A percentile compares a stretch with the other conserved stretches of the same genome.
Conservation (phyloP, 257 asterid species). For the Nicotiana benthamiana region DNA sequence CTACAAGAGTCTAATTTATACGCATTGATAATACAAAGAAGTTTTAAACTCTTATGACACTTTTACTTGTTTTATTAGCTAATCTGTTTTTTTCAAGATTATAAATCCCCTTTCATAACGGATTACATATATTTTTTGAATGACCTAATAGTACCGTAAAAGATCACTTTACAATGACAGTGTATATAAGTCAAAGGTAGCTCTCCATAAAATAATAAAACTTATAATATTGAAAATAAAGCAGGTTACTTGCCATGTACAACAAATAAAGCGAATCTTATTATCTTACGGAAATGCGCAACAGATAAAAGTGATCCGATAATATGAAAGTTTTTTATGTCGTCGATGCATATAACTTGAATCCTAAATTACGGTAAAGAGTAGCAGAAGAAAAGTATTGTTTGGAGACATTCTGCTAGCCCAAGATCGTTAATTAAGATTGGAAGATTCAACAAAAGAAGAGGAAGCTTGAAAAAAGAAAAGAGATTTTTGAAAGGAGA, state of each 20-base stretch:
- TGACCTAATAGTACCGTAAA: background rate
- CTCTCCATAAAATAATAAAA: background rate
- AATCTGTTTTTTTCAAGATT: background rate
- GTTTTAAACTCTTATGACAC: background rate
- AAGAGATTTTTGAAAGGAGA: too few species aligned
- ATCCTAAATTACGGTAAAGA: background rate
- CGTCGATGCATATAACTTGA: background rate
- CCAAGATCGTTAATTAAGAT: too few species aligned
- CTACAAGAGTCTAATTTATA: background rate
- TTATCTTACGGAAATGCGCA: background rate
- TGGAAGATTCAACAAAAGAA: too few species aligned
- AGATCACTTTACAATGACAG: too few species aligned
- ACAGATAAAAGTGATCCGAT: background rate
- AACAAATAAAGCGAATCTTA: background rate
- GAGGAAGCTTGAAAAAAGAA: too few species aligned
- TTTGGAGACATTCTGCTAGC: too few species aligned
- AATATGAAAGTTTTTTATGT: background rate
- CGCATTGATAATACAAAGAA: background rate
- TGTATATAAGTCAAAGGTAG: background rate
- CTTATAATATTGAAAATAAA: background rate
- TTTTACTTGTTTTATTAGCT: background rate
- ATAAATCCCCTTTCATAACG: fast-evolving
- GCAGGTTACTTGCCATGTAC: background rate
- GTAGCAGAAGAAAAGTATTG: too few species aligned
- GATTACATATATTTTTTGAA: background rate